Evolutionary conservation across 1,284 basidiomycete genomes (phyloP).

Genomic region (Puccinia coronata): DNA sequence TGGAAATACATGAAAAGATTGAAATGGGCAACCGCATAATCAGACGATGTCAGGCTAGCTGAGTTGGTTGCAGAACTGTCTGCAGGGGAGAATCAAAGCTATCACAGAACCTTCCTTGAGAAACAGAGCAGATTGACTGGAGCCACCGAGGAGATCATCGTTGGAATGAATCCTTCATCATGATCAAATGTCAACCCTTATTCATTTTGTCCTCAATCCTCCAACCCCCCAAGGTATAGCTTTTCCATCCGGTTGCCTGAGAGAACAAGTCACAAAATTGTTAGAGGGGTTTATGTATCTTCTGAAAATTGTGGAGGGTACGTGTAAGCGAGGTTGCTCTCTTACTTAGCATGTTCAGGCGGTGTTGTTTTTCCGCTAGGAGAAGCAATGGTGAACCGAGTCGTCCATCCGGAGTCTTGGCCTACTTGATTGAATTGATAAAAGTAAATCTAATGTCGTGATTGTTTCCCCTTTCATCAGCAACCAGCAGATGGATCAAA

Average conservation of each 20-base stretch:
- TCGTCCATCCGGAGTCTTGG: conserved; percentile 68
- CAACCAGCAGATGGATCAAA: neutral
- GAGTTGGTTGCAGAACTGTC: too few species aligned
- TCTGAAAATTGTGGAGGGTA: neutral
- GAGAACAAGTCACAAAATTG: too few species aligned
- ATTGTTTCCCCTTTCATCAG: neutral
- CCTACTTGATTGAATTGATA: conserved; percentile 56
- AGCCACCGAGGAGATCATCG: too few species aligned
- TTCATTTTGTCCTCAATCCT: conserved; percentile 59
- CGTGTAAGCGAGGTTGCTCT: neutral
- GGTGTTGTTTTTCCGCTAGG: conserved; percentile 63
- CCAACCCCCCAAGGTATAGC: conserved; percentile 73
- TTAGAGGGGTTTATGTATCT: too few species aligned
- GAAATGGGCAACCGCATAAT: too few species aligned
- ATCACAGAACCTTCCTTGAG: too few species aligned
- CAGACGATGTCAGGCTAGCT: too few species aligned
- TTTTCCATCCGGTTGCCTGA: too few species aligned
- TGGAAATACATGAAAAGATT: too few species aligned
- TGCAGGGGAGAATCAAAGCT: too few species aligned
- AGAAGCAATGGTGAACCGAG: conserved; percentile 74
- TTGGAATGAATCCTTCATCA: neutral
- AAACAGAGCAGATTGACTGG: too few species aligned
- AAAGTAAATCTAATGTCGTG: conserved; percentile 50
- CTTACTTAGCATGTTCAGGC: conserved; percentile 56
- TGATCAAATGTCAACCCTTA: neutral